phyloP scores from a whole-genome alignment of 2,329 filamentous ascomycete genomes.

The Penicillium rolfsii region DNA sequence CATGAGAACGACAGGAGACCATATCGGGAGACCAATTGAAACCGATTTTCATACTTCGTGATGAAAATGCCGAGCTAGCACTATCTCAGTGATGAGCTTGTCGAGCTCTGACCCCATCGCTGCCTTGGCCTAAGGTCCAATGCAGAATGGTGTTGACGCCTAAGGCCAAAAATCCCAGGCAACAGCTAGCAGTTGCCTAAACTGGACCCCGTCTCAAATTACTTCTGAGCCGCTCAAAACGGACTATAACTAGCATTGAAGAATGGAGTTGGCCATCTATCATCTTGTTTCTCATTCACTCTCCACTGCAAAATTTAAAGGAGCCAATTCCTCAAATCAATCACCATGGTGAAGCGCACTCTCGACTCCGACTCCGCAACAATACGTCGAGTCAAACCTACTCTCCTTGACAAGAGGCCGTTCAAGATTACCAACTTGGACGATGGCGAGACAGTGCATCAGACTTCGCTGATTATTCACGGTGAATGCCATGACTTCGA shows the following conservation, averaged over 20 bases:
- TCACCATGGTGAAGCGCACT: conserved; percentile 9
- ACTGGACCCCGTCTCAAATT: background rate
- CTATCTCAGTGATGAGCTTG: background rate
- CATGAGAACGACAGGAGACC: background rate
- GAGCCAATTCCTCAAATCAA: background rate
- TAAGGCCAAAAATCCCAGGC: background rate
- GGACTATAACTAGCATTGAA: background rate
- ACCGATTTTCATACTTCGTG: background rate
- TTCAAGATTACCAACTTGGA: conserved; percentile 18
- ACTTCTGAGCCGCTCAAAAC: background rate
- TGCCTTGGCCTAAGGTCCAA: background rate
- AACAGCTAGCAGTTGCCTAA: conserved; percentile 11
- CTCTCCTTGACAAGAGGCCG: conserved; percentile 4
- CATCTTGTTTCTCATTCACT: background rate
- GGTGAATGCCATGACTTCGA: conserved; percentile 15
- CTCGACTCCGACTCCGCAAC: background rate
- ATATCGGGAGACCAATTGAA: background rate
- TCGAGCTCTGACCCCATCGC: background rate
- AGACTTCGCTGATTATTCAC: conserved; percentile 16
- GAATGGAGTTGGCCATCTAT: background rate
- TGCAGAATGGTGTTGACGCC: background rate
- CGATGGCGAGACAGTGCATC: conserved; percentile 18
- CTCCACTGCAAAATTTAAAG: background rate
- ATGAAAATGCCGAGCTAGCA: background rate
- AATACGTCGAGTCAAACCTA: conserved; percentile 10